Conservation (phyloP, 1,139 yeast species). For the Entelexis paramagnoliae region DNA sequence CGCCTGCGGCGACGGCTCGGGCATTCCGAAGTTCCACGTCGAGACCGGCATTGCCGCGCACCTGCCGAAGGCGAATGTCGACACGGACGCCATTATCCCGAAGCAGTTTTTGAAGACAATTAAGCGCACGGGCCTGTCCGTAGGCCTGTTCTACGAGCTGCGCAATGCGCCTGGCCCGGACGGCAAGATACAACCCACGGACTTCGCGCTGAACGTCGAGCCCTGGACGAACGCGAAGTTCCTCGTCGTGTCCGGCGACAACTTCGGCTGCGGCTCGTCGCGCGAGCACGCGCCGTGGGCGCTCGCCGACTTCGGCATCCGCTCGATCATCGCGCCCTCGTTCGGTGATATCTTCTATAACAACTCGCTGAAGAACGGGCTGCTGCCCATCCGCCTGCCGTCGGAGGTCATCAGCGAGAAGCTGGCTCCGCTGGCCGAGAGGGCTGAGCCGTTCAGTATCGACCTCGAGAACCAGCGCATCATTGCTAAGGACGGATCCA, state of each 20-base stretch:
- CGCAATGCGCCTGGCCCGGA: constrained; percentile 57
- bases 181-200: constrained; percentile 74
- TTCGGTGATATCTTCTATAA: constrained; percentile 97
- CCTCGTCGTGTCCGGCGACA: constrained; percentile 86
- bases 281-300: constrained; percentile 99
- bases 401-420: constrained; percentile 60
- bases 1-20: constrained; percentile 37
- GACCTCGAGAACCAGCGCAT: constrained; percentile 84
- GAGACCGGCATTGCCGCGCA: constrained; percentile 88
- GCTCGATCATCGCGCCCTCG: constrained; percentile 91
- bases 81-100: constrained; percentile 97
- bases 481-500: constrained; percentile 50
- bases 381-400: constrained; percentile 79
- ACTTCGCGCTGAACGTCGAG: constrained; percentile 73
- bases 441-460: constrained; percentile 60
- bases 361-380: constrained; percentile 91
- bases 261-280: constrained; percentile 97
- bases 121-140: constrained; percentile 84
- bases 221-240: constrained; percentile 75
- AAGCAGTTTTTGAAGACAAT: constrained; percentile 95
- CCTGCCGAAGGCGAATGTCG: constrained; percentile 85
- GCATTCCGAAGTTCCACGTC: constrained; percentile 65
- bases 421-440: constrained; percentile 67
- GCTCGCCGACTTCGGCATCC: constrained; percentile 89
- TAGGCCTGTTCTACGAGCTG: constrained; percentile 83